Base-by-base conservation (phyloP, 306 rosid genomes). In the Lathyrus oleraceus region DNA sequence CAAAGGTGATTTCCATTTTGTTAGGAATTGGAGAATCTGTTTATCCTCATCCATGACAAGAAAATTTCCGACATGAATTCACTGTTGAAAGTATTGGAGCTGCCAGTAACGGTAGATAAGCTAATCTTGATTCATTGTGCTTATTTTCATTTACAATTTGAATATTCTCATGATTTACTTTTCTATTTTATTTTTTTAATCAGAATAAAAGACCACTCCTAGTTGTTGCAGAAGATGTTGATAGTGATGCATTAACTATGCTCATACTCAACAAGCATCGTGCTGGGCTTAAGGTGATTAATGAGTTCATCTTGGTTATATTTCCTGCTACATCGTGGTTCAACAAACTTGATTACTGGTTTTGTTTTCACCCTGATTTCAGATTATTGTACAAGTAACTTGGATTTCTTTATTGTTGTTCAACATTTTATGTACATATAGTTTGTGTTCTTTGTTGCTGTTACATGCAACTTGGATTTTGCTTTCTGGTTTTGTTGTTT, bases 231-330 rank as follows among this genome's bases (percentile, higher is more conserved):
- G 98, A 94, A 85, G 98, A 90, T 83, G 91, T 94, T 39, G 97
- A 94, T 65, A 79, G 97, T 80, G 97, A 94, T 32, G 89, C 91
- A 61, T 81, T 90, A 69, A 82, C 98, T 40, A 78, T 90, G 97
- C 97, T 94, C 38, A 84, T 94, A 84, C 97, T 94, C 69, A 94
- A 94, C 90, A 94, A 90, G 84, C 98, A 90, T 87, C 97, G 61
- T 28, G 89, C 89, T 67, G 98, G 96, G 75, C 70, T 94, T 45
- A 94, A 94, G 98, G 98, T 93, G 65, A 67, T 81, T 61, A 60
- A 20, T 43, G 40, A 28, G 70, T 42, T 73, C n/a, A 43, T 64
- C 78, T 40, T 73, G 43, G 23, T 71, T 65, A 25, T 57, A 45
- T 38, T 25, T 72, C 19, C 36, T 19, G 17, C 53, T 17, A 61